These are phyloP conservation scores for Cardiosporidium cionae DNA, from an alignment of 169 alveolate genomes.

Conservation along the genomic window DNA sequence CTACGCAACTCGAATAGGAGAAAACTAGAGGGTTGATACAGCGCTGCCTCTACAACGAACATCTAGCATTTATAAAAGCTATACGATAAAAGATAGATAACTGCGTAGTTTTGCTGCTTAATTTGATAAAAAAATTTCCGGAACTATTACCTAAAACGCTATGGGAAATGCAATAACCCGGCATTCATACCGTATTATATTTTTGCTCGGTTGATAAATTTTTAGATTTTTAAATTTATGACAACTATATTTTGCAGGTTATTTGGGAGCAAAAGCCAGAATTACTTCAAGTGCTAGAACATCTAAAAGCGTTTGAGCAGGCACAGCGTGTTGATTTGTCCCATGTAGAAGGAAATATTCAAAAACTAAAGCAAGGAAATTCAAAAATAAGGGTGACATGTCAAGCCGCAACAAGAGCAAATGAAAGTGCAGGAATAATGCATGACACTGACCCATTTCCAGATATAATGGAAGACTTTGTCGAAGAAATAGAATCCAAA, in stretches of 20 bases:
- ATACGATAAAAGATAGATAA: neutral
- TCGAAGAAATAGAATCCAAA: constrained; percentile 33
- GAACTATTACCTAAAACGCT: neutral
- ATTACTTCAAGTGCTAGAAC: constrained; percentile 25
- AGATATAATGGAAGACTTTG: constrained; percentile 37
- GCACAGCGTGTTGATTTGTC: constrained; percentile 38
- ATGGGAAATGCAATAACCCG: neutral
- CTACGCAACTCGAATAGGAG: too few species aligned
- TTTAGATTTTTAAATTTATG: neutral
- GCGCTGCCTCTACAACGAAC: too few species aligned
- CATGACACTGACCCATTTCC: constrained; percentile 47
- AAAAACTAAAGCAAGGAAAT: constrained; percentile 9
- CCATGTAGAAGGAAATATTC: constrained; percentile 38
- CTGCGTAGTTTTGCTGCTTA: neutral
- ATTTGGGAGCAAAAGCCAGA: constrained; percentile 45
- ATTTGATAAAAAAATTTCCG: neutral
- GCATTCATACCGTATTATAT: neutral
- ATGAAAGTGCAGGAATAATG: constrained; percentile 43
- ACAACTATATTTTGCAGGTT: neutral
- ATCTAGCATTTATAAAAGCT: neutral
- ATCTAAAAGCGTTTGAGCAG: constrained; percentile 31
- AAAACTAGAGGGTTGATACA: too few species aligned
- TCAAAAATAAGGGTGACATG: constrained; percentile 32
- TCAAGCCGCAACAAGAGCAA: constrained; percentile 35
- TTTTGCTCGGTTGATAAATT: neutral